Percentiles rank a stretch among this genome's conserved stretches.
Conservation (phyloP, 2,329 filamentous ascomycete species). For the Paecilomyces fulvus region DNA sequence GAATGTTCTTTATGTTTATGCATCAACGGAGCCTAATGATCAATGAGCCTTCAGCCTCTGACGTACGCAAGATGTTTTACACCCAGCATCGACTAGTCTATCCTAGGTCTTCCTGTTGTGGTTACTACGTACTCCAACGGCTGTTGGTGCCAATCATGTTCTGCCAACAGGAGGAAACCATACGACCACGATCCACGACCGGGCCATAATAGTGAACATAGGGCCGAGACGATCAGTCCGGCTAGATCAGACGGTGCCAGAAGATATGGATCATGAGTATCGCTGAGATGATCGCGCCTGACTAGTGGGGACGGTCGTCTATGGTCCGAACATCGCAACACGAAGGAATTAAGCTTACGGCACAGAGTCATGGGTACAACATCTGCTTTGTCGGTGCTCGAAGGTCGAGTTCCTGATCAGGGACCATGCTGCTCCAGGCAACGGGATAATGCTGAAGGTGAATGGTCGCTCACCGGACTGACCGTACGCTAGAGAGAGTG, state of each 20-base stretch:
- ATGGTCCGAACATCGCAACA: not conserved
- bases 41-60: not conserved
- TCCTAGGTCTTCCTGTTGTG: not conserved
- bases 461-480: not conserved
- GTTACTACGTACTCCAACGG: not conserved
- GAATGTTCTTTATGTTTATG: not conserved
- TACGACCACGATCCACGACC: not conserved
- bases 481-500: not conserved
- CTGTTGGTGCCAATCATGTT: not conserved
- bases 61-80: not conserved
- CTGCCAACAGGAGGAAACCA: not conserved
- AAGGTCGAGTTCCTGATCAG: not conserved
- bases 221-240: not conserved
- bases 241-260: not conserved
- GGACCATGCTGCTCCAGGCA: not conserved
- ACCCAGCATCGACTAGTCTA: not conserved
- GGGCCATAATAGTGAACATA: not conserved
- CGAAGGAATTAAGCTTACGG: not conserved
- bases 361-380: not conserved
- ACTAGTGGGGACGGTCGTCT: not conserved
- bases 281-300: not conserved
- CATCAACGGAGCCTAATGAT: not conserved
- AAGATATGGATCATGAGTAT: not conserved
- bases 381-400: not conserved
- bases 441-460: not conserved